Conservation (phyloP, 2,329 filamentous ascomycete genomes). For the Verticillium nubilum region DNA sequence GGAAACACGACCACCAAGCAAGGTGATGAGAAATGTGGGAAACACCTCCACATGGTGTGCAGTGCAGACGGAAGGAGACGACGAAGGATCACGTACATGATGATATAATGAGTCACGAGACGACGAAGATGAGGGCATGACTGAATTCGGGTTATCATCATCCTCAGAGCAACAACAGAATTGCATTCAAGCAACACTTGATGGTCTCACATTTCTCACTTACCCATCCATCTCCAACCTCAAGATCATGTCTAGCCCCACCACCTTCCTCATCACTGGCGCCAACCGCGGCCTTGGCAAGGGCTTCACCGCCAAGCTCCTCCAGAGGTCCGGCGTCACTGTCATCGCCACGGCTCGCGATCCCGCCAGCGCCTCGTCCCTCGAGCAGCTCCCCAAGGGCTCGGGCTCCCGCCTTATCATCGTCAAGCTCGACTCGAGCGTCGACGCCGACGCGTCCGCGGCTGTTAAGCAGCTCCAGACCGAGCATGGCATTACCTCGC, state of each 20-base stretch:
- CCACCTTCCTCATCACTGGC: conserved; percentile 28
- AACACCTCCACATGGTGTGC: not conserved
- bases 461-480: conserved; percentile 24
- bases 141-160: no score
- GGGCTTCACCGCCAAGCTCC: conserved; percentile 25
- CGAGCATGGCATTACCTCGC: conserved; percentile 26
- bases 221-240: not conserved
- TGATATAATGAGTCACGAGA: not conserved
- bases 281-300: conserved; percentile 30
- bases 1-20: not conserved
- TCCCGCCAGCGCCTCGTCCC: conserved; percentile 18
- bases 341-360: conserved; percentile 32
- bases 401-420: conserved; percentile 29
- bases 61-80: not conserved
- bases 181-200: no score
- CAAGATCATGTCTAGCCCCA: conserved; percentile 22
- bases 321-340: conserved; percentile 49
- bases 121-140: not conserved
- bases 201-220: not conserved
- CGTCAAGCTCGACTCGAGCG: conserved; percentile 34
- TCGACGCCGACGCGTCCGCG: conserved; percentile 23
- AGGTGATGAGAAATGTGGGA: not conserved
- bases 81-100: not conserved
- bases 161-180: no score
- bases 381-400: conserved; percentile 29